phyloP scores from a whole-genome alignment of 306 rosid species.

The Lablab purpureus region DNA sequence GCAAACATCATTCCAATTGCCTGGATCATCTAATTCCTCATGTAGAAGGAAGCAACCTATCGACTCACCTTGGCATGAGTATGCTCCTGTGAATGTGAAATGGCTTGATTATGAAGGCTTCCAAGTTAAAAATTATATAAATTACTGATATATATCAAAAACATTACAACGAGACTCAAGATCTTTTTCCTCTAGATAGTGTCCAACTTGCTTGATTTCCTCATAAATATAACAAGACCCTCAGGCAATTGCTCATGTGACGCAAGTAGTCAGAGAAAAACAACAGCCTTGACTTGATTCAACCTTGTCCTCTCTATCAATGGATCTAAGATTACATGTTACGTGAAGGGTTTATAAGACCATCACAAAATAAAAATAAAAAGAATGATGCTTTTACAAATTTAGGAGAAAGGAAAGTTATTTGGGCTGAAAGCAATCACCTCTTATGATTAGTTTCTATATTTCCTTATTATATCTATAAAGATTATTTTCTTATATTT shows the following conservation, averaged over 20 bases:
- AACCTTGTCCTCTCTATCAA: constrained; percentile 56
- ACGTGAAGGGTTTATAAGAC: constrained; percentile 28
- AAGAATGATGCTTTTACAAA: too few relatives aligned
- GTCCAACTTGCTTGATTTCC: constrained; percentile 69
- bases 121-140: constrained; percentile 1
- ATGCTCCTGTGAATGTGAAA: constrained; percentile 57
- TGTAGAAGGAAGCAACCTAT: constrained; percentile 66
- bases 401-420: too few relatives aligned
- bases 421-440: too few relatives aligned
- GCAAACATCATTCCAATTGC: constrained; percentile 78
- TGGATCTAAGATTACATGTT: constrained; percentile 63
- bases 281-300: constrained; percentile 66
- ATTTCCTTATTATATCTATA: too few relatives aligned
- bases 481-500: too few relatives aligned
- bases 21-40: constrained; percentile 56
- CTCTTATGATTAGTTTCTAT: too few relatives aligned
- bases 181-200: constrained; percentile 65
- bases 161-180: constrained; percentile 69
- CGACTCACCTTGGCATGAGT: constrained; percentile 59
- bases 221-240: constrained; percentile 60
- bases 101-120: constrained; percentile 10
- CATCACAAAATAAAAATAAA: too few relatives aligned
- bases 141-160: constrained; percentile 2
- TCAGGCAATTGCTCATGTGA: constrained; percentile 67
- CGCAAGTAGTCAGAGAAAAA: constrained; percentile 73